A percentile compares a stretch with the other conserved stretches of the same genome.
Evolutionary conservation across 1,284 basidiomycete species (phyloP).

Genomic region (Papiliotrema flavescens): DNA sequence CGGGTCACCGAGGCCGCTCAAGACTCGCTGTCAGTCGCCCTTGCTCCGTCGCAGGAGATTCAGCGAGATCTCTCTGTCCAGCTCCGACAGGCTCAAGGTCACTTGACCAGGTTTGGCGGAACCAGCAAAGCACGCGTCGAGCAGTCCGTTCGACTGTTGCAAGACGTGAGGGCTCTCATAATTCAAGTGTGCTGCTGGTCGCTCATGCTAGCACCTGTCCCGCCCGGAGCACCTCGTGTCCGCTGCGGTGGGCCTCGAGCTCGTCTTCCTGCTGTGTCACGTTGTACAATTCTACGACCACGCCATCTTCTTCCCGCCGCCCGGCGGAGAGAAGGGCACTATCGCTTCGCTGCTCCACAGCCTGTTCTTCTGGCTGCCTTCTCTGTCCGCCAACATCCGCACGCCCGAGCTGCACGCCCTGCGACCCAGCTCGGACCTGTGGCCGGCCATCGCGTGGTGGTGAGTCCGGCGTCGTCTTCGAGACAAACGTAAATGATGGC

Average conservation of each 20-base stretch:
- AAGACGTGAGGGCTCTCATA: constrained; percentile 31
- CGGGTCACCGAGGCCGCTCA: background rate
- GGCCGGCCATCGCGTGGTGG: constrained; percentile 44
- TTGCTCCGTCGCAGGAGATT: constrained; percentile 16
- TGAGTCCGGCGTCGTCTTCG: constrained; percentile 14
- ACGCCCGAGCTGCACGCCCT: constrained; percentile 32
- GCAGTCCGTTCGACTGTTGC: constrained; percentile 15
- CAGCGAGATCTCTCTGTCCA: constrained; percentile 8
- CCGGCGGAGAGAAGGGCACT: constrained; percentile 22
- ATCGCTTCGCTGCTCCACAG: constrained; percentile 30
- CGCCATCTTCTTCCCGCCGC: constrained; percentile 39
- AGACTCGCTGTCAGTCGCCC: constrained; percentile 9
- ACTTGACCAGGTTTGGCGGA: constrained; percentile 12
- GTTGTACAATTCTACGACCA: constrained; percentile 39
- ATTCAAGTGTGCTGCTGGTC: background rate
- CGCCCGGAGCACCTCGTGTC: constrained; percentile 28
- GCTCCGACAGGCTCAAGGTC: constrained; percentile 3
- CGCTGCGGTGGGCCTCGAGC: constrained; percentile 30
- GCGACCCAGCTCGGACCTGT: constrained; percentile 21
- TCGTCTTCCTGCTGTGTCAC: constrained; percentile 31
- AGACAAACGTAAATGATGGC: background rate
- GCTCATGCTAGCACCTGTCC: constrained; percentile 29
- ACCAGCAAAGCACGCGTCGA: constrained; percentile 13
- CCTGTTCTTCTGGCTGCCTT: constrained; percentile 42
- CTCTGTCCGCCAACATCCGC: constrained; percentile 23